These are phyloP conservation scores for Neurospora sp. DNA, from an alignment of 495 filamentous ascomycete species.

Conservation along the genomic window DNA sequence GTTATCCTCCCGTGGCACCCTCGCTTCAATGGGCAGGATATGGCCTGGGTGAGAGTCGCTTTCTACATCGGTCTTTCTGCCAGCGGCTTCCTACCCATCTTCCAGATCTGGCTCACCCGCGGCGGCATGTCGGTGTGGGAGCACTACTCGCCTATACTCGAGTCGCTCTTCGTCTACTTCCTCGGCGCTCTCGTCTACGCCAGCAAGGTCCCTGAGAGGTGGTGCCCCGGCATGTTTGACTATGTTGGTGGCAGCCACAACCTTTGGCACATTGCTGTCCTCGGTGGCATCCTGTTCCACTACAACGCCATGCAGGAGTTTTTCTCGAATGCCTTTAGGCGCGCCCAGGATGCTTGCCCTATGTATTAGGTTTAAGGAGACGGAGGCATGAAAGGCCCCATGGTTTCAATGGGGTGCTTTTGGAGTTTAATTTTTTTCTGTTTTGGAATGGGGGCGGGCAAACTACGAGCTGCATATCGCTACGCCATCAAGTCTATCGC, in stretches of 20 bases:
- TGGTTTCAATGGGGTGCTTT: neutral
- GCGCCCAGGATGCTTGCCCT: constrained; percentile 47
- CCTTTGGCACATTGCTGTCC: constrained; percentile 91
- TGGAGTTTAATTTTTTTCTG: neutral
- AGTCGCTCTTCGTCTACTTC: constrained; percentile 79
- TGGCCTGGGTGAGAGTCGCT: constrained; percentile 82
- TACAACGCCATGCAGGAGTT: constrained; percentile 94
- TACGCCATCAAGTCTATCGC: neutral
- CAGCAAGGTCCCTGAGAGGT: constrained; percentile 87
- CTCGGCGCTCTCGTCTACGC: constrained; percentile 80
- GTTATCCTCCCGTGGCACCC: constrained; percentile 96
- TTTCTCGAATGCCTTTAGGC: constrained; percentile 72
- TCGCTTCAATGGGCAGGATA: constrained; percentile 83
- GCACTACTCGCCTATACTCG: constrained; percentile 84
- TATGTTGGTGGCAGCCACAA: constrained; percentile 94
- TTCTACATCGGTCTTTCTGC: constrained; percentile 84
- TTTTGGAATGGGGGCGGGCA: neutral
- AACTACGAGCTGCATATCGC: neutral
- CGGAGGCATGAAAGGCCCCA: neutral
- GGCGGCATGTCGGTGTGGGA: constrained; percentile 64
- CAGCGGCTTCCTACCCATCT: constrained; percentile 84
- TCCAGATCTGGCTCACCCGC: constrained; percentile 69
- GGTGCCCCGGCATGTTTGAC: constrained; percentile 85
- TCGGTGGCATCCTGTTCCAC: constrained; percentile 95
- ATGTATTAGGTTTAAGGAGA: constrained; percentile 23